These are phyloP conservation scores for Aphanomyces astaci DNA, from an alignment of 352 stramenopile species.

Conservation along the genomic window DNA sequence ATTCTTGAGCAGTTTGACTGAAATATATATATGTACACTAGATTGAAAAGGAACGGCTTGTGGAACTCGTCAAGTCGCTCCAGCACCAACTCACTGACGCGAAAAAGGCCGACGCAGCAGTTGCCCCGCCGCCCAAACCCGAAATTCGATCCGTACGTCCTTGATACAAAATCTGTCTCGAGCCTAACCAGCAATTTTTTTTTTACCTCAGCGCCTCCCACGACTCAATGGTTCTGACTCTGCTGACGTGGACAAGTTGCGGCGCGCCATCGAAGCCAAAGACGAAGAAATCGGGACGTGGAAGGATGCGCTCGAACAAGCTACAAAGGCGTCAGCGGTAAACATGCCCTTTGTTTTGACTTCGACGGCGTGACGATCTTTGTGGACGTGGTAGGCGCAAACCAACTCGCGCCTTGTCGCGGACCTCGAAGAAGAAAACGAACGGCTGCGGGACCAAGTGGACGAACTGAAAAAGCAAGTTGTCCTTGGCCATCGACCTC, in stretches of 20 bases:
- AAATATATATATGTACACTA: too few species aligned
- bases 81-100: constrained; percentile 51
- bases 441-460: constrained; percentile 56
- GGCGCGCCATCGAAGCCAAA: constrained; percentile 42
- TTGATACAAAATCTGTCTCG: not conserved
- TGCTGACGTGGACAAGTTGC: constrained; percentile 25
- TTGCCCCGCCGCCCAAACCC: constrained; percentile 21
- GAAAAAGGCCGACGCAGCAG: constrained; percentile 23
- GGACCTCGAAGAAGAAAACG: constrained; percentile 40
- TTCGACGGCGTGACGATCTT: too few species aligned
- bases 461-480: constrained; percentile 58
- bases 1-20: too few species aligned
- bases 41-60: constrained; percentile 60
- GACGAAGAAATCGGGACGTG: constrained; percentile 43
- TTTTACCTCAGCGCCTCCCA: not conserved
- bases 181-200: not conserved
- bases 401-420: constrained; percentile 14
- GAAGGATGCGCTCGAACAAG: constrained; percentile 16
- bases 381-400: too few species aligned
- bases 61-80: constrained; percentile 41
- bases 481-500: constrained; percentile 17
- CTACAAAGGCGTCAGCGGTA: not conserved
- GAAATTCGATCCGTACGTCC: constrained; percentile 15
- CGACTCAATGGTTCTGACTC: not conserved
- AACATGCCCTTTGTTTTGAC: not conserved